phyloP scores from a whole-genome alignment of 371 early-diverging fungal species.

The Apophysomyces sp. region DNA sequence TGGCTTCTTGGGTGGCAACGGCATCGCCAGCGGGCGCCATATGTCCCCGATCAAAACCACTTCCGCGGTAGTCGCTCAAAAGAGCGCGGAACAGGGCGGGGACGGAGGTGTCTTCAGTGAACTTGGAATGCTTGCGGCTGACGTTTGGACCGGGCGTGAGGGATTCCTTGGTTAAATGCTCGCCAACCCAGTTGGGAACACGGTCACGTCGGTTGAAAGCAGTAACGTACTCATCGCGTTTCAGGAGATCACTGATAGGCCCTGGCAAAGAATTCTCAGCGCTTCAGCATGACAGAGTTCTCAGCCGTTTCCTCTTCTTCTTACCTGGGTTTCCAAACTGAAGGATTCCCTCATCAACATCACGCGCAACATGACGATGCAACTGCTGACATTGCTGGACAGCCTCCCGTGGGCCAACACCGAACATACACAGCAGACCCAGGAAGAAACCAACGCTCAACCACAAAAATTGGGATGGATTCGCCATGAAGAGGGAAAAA shows the following conservation, averaged over 20 bases:
- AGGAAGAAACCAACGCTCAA: constrained; percentile 21
- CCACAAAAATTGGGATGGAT: constrained; percentile 7
- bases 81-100: constrained; percentile 63
- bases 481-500: constrained; percentile 1
- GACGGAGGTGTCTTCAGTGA: constrained; percentile 60
- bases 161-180: constrained; percentile 71
- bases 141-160: constrained; percentile 51
- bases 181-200: constrained; percentile 81
- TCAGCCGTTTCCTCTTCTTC: too few species aligned
- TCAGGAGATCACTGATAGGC: constrained; percentile 47
- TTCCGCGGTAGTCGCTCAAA: constrained; percentile 64
- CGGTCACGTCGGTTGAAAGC: constrained; percentile 72
- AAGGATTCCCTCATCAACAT: constrained; percentile 10
- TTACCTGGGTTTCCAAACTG: constrained; percentile 49
- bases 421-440: constrained; percentile 23
- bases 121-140: constrained; percentile 58
- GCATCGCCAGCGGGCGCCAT: constrained; percentile 80
- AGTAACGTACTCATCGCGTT: constrained; percentile 51
- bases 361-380: not conserved
- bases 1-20: constrained; percentile 54
- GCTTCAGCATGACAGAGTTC: too few species aligned
- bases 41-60: constrained; percentile 85
- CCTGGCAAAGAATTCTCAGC: too few species aligned
- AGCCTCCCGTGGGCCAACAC: not conserved
- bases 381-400: not conserved